phyloP scores from a whole-genome alignment of 2,329 filamentous ascomycete species.

The Exophiala aquamarina region DNA sequence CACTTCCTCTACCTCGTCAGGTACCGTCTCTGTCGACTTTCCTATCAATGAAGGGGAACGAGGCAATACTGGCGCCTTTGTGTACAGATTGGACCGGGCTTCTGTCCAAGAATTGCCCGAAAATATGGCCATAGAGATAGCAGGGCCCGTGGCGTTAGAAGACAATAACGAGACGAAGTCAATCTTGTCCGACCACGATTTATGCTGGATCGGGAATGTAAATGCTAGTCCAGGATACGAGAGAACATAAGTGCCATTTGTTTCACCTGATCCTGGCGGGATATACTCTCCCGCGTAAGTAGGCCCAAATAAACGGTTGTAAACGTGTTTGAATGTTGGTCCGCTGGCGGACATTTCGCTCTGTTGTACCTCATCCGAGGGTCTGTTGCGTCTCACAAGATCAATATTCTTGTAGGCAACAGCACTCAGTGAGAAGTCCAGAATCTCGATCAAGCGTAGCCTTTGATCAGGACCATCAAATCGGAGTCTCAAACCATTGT shows the following conservation, averaged over 20 bases:
- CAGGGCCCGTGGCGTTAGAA: constrained; percentile 71
- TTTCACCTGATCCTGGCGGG: constrained; percentile 55
- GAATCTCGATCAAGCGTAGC: constrained; percentile 82
- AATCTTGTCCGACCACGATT: constrained; percentile 69
- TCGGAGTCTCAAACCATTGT: constrained; percentile 83
- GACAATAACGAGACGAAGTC: constrained; percentile 87
- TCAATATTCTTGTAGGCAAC: constrained; percentile 81
- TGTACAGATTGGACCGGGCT: constrained; percentile 74
- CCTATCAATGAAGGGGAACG: constrained; percentile 68
- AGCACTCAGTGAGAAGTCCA: constrained; percentile 82
- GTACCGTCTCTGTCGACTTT: constrained; percentile 74
- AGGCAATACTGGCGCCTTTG: constrained; percentile 69
- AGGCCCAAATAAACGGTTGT: constrained; percentile 88
- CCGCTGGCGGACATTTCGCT: constrained; percentile 48
- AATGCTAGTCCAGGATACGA: constrained; percentile 96
- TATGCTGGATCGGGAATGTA: constrained; percentile 75
- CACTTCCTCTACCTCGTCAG: constrained; percentile 83
- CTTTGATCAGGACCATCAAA: constrained; percentile 95
- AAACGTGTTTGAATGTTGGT: constrained; percentile 84
- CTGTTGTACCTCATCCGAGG: constrained; percentile 42
- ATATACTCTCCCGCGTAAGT: constrained; percentile 94
- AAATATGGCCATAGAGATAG: constrained; percentile 87
- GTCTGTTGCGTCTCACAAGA: constrained; percentile 61
- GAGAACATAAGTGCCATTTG: constrained; percentile 76
- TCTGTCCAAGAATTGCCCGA: constrained; percentile 88